Conservation (phyloP, 2,329 filamentous ascomycete species). For the Mycosphaerella arachidis region DNA sequence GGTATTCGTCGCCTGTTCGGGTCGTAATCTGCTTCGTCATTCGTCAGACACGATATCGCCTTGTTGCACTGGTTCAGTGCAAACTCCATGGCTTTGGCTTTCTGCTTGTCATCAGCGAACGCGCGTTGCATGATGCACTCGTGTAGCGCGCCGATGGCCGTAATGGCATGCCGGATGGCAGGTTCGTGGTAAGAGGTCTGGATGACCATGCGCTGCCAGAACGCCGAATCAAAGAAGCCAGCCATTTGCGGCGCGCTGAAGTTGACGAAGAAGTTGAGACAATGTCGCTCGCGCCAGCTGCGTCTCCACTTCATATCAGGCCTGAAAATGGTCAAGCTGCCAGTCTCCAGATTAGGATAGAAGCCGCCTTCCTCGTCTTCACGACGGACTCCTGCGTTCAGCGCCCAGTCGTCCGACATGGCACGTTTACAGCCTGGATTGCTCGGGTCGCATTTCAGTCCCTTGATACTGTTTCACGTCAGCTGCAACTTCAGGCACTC, state of each 20-base stretch:
- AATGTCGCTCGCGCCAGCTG: conserved; percentile 32
- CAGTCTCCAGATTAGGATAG: conserved; percentile 9
- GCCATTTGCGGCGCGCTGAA: conserved; percentile 38
- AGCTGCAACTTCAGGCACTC: background rate
- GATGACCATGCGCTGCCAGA: conserved; percentile 33
- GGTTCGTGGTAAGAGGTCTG: conserved; percentile 32
- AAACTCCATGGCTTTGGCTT: conserved; percentile 31
- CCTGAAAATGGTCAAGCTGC: conserved; percentile 18
- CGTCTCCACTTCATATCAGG: conserved; percentile 30
- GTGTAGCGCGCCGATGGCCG: conserved; percentile 31
- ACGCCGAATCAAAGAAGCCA: conserved; percentile 32
- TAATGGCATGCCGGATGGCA: conserved; percentile 32
- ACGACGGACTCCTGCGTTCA: conserved; percentile 21
- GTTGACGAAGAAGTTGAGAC: conserved; percentile 33
- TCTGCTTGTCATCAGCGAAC: conserved; percentile 29
- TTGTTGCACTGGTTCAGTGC: conserved; percentile 32
- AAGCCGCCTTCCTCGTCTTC: conserved; percentile 18
- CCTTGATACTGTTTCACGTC: conserved; percentile 23
- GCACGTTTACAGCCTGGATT: conserved; percentile 26
- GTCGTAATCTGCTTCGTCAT: conserved; percentile 17
- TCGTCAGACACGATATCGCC: conserved; percentile 30
- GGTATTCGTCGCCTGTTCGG: conserved; percentile 16
- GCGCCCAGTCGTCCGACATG: conserved; percentile 29
- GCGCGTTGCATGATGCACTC: conserved; percentile 32
- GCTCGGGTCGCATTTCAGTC: conserved; percentile 26